Evolutionary conservation across 495 filamentous ascomycete species (phyloP), one percentile per base, ranked within the genome.

Genomic region (Cetradonia linearis): DNA sequence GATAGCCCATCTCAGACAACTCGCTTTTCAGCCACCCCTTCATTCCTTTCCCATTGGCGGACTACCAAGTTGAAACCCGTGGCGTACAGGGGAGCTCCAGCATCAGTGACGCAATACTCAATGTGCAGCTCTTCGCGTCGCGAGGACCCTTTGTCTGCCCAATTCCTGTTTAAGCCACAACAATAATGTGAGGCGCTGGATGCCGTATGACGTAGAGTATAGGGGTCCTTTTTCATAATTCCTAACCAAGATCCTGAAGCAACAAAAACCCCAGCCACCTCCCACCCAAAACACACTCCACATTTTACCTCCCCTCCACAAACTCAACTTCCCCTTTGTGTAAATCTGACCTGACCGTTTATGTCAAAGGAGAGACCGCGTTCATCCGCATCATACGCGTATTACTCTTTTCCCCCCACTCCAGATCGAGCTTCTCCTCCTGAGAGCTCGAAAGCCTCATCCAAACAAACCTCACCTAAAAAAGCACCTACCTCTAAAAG

Each of bases 351-450:
- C 49, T 55, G 11, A 61, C 50, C 60, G 64, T 77, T 68, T 71
- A 76, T 77, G 74, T 73, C 70, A 65, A 76, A 68, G 67, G 71
- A 74, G 49, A 40, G 63, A 34, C 59, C 64, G 49, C 62, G 62
- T 47, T 68, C 66, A 58, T 71, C 73, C 56, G 70, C 70, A 57
- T 70, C 70, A 63, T 78, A 78, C 75, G 70, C 72, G 23, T 78
- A 78, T 65, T 78, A 77, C 65, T 78, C 76, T 54, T 78, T 78
- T 50, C 76, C 76, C 47, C 71, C 76, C 31, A 78, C 76, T 33
- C 75, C 76, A 10, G 74, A 71, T 63, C 65, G 76, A 65, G 64
- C 69, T 44, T 75, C 75, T 33, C 73, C 75, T 25, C 55, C 62
- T 47, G 58, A 59, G 37, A 59, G 52, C 31, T 61, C 67, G 40